Percentiles rank a stretch among this genome's conserved stretches.
Evolutionary conservation across 805 yeast species (phyloP).

Genomic region (Cyberlindnera maritima): DNA sequence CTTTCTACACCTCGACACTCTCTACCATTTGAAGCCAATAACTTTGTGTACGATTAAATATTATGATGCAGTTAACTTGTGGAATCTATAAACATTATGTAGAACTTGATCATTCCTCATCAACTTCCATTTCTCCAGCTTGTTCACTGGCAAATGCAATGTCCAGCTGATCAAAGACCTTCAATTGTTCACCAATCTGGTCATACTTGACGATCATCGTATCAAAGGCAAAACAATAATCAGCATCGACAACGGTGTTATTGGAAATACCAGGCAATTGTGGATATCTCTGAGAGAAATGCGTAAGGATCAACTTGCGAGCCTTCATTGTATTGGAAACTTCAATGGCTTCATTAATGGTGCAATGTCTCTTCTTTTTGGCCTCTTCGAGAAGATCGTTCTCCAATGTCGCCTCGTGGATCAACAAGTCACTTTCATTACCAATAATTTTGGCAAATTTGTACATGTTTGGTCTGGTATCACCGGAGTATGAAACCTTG

Average conservation of each 20-base stretch:
- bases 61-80: neutral
- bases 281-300: conserved; percentile 88
- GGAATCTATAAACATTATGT: neutral
- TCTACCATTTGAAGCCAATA: conserved; percentile 9
- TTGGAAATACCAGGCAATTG: conserved; percentile 42
- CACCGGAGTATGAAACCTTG: conserved; percentile 89
- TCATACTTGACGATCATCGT: conserved; percentile 52
- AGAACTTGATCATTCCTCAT: neutral
- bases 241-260: conserved; percentile 28
- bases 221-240: conserved; percentile 59
- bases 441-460: conserved; percentile 65
- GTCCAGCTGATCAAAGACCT: conserved; percentile 28
- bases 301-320: conserved; percentile 72
- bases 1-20: conserved; percentile 64
- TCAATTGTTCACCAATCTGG: conserved; percentile 39
- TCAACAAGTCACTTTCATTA: conserved; percentile 60
- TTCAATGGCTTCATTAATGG: conserved; percentile 80
- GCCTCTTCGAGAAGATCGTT: conserved; percentile 80
- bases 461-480: conserved; percentile 75
- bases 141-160: conserved; percentile 31
- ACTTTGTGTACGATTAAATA: conserved; percentile 1
- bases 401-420: conserved; percentile 93
- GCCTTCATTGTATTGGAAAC: conserved; percentile 74
- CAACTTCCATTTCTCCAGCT: conserved; percentile 22
- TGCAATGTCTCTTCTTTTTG: conserved; percentile 75